These are phyloP conservation scores for Penicillium silybi DNA, from an alignment of 495 filamentous ascomycete species.

Conservation along the genomic window DNA sequence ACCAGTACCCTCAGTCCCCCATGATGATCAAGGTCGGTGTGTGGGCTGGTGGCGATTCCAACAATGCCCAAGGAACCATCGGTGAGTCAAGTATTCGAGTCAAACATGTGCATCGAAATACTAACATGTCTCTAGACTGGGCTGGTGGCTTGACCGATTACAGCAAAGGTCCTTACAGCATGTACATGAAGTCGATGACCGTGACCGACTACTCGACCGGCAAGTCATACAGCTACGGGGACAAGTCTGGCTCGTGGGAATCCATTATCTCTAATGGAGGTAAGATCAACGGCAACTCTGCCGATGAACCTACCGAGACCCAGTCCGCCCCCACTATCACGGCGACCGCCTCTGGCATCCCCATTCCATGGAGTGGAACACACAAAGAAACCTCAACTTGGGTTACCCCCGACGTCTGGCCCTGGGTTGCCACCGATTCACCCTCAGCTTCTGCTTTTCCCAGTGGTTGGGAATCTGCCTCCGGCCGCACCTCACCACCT, in stretches of 20 bases:
- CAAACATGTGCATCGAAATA: background rate
- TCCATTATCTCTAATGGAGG: constrained; percentile 77
- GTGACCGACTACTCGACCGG: constrained; percentile 91
- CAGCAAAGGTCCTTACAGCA: constrained; percentile 72
- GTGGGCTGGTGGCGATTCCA: constrained; percentile 81
- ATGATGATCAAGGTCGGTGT: constrained; percentile 79
- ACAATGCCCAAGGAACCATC: constrained; percentile 63
- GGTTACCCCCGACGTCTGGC: constrained; percentile 54
- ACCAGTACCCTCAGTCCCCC: constrained; percentile 78
- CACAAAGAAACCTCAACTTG: constrained; percentile 50
- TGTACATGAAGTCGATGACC: constrained; percentile 73
- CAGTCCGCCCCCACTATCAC: constrained; percentile 51
- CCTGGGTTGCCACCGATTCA: constrained; percentile 52
- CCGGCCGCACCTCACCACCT: constrained; percentile 55
- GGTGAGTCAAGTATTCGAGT: constrained; percentile 33
- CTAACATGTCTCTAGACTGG: constrained; percentile 58
- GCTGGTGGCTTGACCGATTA: constrained; percentile 80
- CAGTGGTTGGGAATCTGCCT: constrained; percentile 67
- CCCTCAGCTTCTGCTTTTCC: constrained; percentile 50
- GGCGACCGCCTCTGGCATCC: constrained; percentile 48
- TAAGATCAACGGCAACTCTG: constrained; percentile 53
- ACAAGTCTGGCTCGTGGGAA: constrained; percentile 69
- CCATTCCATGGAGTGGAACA: constrained; percentile 63
- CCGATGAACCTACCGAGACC: constrained; percentile 32
- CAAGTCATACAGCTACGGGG: constrained; percentile 72